Evolutionary conservation across 257 asterid genomes (phyloP), one percentile per base, ranked within the genome.

Genomic region (Solanum sejunctum): DNA sequence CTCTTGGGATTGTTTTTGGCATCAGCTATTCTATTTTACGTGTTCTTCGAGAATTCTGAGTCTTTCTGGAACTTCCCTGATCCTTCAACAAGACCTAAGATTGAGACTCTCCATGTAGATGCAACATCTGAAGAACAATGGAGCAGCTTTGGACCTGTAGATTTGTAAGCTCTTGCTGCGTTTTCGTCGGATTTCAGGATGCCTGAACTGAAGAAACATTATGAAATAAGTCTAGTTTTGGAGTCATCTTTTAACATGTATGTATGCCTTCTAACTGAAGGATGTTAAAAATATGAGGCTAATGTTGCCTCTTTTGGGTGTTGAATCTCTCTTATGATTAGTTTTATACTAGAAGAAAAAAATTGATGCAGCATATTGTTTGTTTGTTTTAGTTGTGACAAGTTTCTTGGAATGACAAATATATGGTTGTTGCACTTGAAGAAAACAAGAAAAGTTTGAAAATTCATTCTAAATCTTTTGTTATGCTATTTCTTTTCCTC

Each of bases 51-150:
- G 92, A 92, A 91, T 75, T 95, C 98, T 0, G 98, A 97, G 86
- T 87, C 96, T 15, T 97, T 97, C 90, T 95, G 99, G 99, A 94
- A 93, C 91, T 94, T 97, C 75, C 99, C 99, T 18, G 92, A 89
- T 89, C 86, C 81, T 20, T 83, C 94, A 58, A 20, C 90, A 54
- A 91, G 90, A 83, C 64, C 91, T 73, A 83, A 88, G 84, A 84
- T 95, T 18, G 88, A 85, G 87, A 47, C 92, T 63, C 21, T 95
- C 43, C 58, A 93, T 82, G 92, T 89, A 16, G 92, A 91, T 84
- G 80, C 93, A 8, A 87, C 86, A 10, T 64, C 94, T 12, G 91
- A 88, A 81, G 96, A 92, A 71, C 91, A 88, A 70, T 91, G 95
- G 94, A 88, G 94, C 84, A 84, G 91, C 16, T 87, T 83, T 88